Percentiles rank a stretch among this genome's conserved stretches.
Conservation (phyloP, 2,329 filamentous ascomycete species). For the Colletotrichum theobromicola region DNA sequence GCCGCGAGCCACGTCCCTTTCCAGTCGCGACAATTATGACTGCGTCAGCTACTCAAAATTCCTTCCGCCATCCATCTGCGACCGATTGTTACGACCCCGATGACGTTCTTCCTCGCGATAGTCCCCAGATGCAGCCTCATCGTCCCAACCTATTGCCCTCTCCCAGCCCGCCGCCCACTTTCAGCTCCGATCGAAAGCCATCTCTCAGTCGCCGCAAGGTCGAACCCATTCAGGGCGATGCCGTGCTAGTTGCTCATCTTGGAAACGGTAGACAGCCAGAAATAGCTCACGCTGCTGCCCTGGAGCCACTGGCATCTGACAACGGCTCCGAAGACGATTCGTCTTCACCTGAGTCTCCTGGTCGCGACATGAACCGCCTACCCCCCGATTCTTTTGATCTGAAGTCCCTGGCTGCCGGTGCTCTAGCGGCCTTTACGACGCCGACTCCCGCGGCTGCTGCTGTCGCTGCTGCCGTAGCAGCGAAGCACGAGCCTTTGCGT, state of each 20-base stretch:
- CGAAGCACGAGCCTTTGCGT: not conserved
- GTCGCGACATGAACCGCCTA: conserved; percentile 3
- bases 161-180: conserved; percentile 51
- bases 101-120: conserved; percentile 45
- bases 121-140: conserved; percentile 37
- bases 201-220: conserved; percentile 60
- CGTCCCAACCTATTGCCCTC: conserved; percentile 32
- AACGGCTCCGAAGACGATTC: conserved; percentile 17
- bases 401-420: conserved; percentile 35
- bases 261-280: conserved; percentile 68
- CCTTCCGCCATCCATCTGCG: conserved; percentile 32
- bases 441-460: conserved; percentile 15
- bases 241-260: conserved; percentile 70
- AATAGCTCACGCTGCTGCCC: conserved; percentile 63
- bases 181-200: conserved; percentile 46
- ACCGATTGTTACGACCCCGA: conserved; percentile 49
- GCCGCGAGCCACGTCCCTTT: conserved; percentile 20
- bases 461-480: conserved; percentile 22
- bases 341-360: conserved; percentile 16
- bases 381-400: conserved; percentile 27
- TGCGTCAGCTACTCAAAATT: conserved; percentile 40
- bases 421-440: conserved; percentile 30
- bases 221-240: conserved; percentile 65
- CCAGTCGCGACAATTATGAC: conserved; percentile 41
- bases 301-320: conserved; percentile 51